Evolutionary conservation across 805 yeast genomes (phyloP), one percentile per base, ranked within the genome.

Genomic region (Clavispora asparagi): DNA sequence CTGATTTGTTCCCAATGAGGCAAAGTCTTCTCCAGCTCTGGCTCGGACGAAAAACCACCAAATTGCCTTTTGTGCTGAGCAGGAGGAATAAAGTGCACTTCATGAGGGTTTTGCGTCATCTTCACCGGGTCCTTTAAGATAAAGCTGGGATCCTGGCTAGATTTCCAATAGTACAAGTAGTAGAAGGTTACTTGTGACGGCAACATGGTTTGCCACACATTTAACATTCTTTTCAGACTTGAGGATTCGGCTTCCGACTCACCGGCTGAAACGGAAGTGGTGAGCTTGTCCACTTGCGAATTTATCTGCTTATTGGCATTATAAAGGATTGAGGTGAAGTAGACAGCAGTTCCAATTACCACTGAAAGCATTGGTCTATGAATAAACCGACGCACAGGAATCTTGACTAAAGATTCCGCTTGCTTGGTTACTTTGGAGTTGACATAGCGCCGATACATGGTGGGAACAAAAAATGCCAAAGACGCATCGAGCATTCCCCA

Each of bases 61-160:
- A 25, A n/a, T 6, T 1, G 5, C 12, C 23, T n/a, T 7, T 14
- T 16, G 4, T n/a, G 42, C 14, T 42, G 31, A 4, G 41, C 31
- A 12, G 56, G 56, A 14, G 65, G 66, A 39, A 46, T 48, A 43
- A 58, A 63, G 40, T 58, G 59, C 17, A 67, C 70, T 43, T 64
- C 65, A 43, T 67, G 67, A 13, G 59, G 49, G 3, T 56, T 48
- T 14, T 56, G 60, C 30, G 70, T 60, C 51, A 63, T 54, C 0
- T 57, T 55, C 54, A 73, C 64, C 6, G 90, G 90, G 55, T 83
- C 84, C 45, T 76, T 76, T 52, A 83, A 62, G 33, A 77, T 67
- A 41, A 70, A 70, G 17, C 69, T 71, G 0, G 83, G 81, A 53
- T 83, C 77, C 14, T 69, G 68, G 33, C 72, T 66, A 0, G 86